Conservation (phyloP, 495 filamentous ascomycete genomes). For the Astrothelium macrocarpum region DNA sequence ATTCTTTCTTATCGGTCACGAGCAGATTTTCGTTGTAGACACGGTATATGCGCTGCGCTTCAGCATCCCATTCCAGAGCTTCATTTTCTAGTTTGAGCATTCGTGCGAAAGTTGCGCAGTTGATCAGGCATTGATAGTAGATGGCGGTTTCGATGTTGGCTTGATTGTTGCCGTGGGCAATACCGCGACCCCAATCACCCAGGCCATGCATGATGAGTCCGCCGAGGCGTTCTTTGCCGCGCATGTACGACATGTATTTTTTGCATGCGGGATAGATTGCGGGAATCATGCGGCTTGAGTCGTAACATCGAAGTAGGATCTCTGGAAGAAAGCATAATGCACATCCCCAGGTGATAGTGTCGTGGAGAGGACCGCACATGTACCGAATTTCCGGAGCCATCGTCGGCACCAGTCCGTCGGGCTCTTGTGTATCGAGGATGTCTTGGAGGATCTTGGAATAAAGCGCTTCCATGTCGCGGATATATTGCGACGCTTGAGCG, state of each 20-base stretch:
- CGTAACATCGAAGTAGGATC: slow-evolving; percentile 3
- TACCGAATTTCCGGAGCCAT: slow-evolving; percentile 7
- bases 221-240: slow-evolving; percentile 2
- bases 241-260: slow-evolving; percentile 5
- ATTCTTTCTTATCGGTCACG: neutral
- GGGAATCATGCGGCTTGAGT: slow-evolving; percentile 2
- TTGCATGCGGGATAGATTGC: neutral
- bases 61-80: neutral
- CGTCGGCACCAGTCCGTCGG: neutral
- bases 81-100: neutral
- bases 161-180: slow-evolving; percentile 5
- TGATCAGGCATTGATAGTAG: neutral
- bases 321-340: slow-evolving; percentile 6
- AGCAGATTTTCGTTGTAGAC: slow-evolving; percentile 7
- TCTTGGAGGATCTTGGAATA: slow-evolving; percentile 5
- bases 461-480: slow-evolving; percentile 5
- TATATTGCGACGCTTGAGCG: neutral
- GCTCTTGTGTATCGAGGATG: slow-evolving; percentile 6
- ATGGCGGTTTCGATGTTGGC: slow-evolving; percentile 8
- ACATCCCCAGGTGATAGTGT: slow-evolving; percentile 9
- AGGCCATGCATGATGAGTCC: slow-evolving; percentile 7
- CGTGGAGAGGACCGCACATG: slow-evolving; percentile 7
- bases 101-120: neutral
- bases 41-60: neutral
- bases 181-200: slow-evolving; percentile 8